Conservation (phyloP, 805 yeast genomes). For the Pichia sporocuriosa region DNA sequence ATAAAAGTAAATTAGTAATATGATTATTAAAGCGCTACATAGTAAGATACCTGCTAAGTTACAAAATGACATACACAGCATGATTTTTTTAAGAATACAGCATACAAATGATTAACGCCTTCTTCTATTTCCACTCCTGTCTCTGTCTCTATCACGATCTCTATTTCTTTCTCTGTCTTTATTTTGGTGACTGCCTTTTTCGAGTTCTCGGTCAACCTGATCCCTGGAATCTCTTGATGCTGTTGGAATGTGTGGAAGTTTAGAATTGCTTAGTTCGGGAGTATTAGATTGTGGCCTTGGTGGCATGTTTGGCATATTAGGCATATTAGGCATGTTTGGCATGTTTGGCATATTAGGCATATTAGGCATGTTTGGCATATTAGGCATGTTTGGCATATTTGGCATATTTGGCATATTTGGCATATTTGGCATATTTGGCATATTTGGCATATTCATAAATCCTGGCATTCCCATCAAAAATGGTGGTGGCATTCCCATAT, state of each 20-base stretch:
- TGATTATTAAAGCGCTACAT: too few relatives aligned
- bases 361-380: constrained; percentile 10
- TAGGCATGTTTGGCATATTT: constrained; percentile 13
- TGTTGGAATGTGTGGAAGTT: constrained; percentile 2
- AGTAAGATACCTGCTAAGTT: too few relatives aligned
- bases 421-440: constrained; percentile 14
- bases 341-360: constrained; percentile 17
- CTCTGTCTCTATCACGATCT: constrained; percentile 11
- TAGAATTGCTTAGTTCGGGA: constrained; percentile 9
- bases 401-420: constrained; percentile 21
- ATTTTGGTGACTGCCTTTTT: constrained; percentile 16
- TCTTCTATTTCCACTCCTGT: constrained; percentile 12
- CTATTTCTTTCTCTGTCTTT: constrained; percentile 11
- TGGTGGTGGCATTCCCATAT: constrained; percentile 17
- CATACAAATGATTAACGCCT: constrained; percentile 1
- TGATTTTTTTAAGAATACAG: background rate
- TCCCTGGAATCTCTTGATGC: constrained; percentile 22
- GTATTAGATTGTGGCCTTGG: constrained; percentile 18
- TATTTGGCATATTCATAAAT: constrained; percentile 16
- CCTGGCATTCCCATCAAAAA: constrained; percentile 29
- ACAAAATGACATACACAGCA: background rate
- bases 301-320: constrained; percentile 19
- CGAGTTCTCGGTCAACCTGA: constrained; percentile 25
- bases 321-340: constrained; percentile 13
- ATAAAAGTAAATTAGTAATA: too few relatives aligned